These are phyloP conservation scores for Globisporangium spiculum DNA, from an alignment of 352 stramenopile genomes.

Conservation along the genomic window DNA sequence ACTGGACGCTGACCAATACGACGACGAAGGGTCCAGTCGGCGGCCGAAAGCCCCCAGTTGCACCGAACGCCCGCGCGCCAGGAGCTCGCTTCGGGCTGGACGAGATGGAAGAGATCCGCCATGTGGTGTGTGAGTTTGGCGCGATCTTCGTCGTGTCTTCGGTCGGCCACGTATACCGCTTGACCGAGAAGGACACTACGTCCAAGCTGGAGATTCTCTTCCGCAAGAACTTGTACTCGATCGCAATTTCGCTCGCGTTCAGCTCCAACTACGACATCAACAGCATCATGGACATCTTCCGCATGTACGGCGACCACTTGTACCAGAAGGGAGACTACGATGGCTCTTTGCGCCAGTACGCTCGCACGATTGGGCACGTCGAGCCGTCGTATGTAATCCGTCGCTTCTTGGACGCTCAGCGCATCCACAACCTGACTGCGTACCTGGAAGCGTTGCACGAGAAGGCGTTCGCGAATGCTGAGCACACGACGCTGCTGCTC, in stretches of 20 bases:
- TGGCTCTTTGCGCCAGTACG: conserved; percentile 96
- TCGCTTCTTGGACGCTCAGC: conserved; percentile 96
- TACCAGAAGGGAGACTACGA: conserved; percentile 97
- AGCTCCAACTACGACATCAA: conserved; percentile 93
- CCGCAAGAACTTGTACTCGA: conserved; percentile 96
- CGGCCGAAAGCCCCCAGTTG: conserved; percentile 22
- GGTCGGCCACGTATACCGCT: conserved; percentile 87
- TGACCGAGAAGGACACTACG: conserved; percentile 94
- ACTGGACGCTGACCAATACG: conserved; percentile 82
- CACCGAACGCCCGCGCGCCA: conserved; percentile 33
- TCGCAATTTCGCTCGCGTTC: conserved; percentile 96
- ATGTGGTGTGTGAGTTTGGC: conserved; percentile 84
- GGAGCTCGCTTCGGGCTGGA: conserved; percentile 79
- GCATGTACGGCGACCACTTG: conserved; percentile 97
- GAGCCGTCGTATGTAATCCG: conserved; percentile 98
- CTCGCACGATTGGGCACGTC: conserved; percentile 95
- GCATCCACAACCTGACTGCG: conserved; percentile 94
- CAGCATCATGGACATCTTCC: conserved; percentile 96
- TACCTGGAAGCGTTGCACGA: conserved; percentile 96
- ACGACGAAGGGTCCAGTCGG: conserved; percentile 18
- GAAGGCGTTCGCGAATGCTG: conserved; percentile 87
- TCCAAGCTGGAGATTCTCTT: conserved; percentile 97
- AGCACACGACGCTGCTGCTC: conserved; percentile 93
- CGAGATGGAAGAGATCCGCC: conserved; percentile 85
- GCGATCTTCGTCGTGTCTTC: conserved; percentile 87